These are phyloP conservation scores for Thymus quinquecostatus DNA, from an alignment of 257 asterid species.

Conservation along the genomic window DNA sequence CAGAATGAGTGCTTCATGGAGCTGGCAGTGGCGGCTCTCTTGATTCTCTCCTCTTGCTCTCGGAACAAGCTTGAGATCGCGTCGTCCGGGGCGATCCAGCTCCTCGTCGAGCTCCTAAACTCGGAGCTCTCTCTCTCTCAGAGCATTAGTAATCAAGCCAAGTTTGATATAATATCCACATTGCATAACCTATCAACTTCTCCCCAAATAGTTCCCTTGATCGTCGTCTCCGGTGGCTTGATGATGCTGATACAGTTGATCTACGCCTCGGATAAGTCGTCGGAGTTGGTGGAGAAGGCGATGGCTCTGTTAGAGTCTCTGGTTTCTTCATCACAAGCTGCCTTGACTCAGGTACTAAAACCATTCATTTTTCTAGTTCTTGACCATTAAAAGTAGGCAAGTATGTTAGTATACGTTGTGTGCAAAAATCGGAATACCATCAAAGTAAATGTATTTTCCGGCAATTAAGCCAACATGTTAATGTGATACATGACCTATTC, in stretches of 20 bases:
- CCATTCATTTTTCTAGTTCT: too few relatives aligned
- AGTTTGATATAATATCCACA: conserved; percentile 63
- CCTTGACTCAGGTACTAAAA: conserved; percentile 50
- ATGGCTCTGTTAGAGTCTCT: conserved; percentile 58
- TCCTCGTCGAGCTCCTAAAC: conserved; percentile 48
- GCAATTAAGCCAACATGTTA: too few relatives aligned
- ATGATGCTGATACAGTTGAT: conserved; percentile 44
- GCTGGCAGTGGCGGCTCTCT: conserved; percentile 58
- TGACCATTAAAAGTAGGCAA: too few relatives aligned
- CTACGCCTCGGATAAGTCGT: conserved; percentile 46
- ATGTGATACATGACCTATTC: too few relatives aligned
- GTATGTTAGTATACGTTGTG: too few relatives aligned
- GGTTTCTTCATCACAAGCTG: conserved; percentile 55
- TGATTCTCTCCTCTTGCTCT: conserved; percentile 68
- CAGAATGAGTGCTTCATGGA: conserved; percentile 49
- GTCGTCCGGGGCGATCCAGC: conserved; percentile 59
- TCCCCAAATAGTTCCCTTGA: conserved; percentile 44
- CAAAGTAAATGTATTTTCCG: too few relatives aligned
- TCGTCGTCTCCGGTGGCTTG: conserved; percentile 52
- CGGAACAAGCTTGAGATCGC: conserved; percentile 69
- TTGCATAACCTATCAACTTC: conserved; percentile 70
- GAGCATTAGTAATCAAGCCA: conserved; percentile 52
- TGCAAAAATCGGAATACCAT: too few relatives aligned
- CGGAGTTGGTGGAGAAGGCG: conserved; percentile 64
- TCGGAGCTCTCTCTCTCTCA: conserved; percentile 35